Evolutionary conservation across 192 early-diverging fungal genomes (phyloP).

Genomic region (Entophlyctis luteolus): DNA sequence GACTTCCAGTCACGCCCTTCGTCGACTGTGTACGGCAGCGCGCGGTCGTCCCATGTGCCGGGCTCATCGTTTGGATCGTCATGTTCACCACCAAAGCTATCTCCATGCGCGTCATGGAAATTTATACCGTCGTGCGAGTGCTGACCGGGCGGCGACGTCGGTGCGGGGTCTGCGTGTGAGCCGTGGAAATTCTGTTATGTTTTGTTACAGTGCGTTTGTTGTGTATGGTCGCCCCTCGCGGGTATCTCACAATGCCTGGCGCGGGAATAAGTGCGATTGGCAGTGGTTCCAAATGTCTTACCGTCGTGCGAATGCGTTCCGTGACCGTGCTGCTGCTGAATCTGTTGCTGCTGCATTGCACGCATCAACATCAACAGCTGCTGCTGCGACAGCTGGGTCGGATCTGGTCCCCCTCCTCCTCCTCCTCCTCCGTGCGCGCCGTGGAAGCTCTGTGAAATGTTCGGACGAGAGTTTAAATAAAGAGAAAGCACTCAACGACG

Average conservation of each 20-base stretch:
- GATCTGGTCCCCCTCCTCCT: neutral
- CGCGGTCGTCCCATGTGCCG: constrained; percentile 72
- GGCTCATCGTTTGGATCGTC: constrained; percentile 87
- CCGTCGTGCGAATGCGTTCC: constrained; percentile 31
- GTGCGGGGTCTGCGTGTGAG: neutral
- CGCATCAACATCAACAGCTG: constrained; percentile 8
- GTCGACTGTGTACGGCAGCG: constrained; percentile 45
- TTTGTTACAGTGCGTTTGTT: too few relatives aligned
- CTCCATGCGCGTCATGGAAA: constrained; percentile 20
- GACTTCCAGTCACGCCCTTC: constrained; percentile 79
- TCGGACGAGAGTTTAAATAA: neutral
- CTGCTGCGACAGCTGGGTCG: neutral
- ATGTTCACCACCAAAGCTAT: constrained; percentile 49
- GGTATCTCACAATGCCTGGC: too few relatives aligned
- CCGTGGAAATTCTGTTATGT: constrained; percentile 5
- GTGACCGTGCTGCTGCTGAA: neutral
- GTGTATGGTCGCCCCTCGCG: too few relatives aligned
- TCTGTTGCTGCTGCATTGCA: constrained; percentile 1
- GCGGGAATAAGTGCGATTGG: too few relatives aligned
- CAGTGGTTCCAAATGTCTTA: neutral
- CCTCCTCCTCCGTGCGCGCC: neutral
- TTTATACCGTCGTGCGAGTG: constrained; percentile 23
- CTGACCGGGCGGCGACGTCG: neutral
- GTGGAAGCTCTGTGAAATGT: constrained; percentile 1
- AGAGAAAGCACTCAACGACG: neutral